A percentile compares a stretch with the other conserved stretches of the same genome.
Conservation (phyloP, 2,329 filamentous ascomycete genomes). For the Scolecobasidium constrictum region DNA sequence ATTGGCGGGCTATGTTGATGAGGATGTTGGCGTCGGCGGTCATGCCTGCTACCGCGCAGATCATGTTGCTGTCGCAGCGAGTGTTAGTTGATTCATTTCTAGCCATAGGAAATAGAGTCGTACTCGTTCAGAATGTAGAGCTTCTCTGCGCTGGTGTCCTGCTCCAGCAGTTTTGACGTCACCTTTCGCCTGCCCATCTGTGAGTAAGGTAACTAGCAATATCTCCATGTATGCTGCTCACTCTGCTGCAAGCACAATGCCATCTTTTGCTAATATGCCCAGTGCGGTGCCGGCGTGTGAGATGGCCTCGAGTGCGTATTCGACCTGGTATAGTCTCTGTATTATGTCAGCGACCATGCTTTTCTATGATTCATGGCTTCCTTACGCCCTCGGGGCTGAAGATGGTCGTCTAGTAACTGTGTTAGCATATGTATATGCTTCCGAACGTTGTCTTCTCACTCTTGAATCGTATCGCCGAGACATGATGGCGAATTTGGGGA, state of each 20-base stretch:
- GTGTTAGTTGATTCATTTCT: conserved; percentile 1
- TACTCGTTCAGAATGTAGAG: conserved; percentile 99
- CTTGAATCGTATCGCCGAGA: conserved; percentile 96
- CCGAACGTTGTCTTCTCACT: conserved; percentile 40
- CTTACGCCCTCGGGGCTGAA: conserved; percentile 98
- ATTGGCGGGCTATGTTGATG: conserved; percentile 98
- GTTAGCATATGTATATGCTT: conserved; percentile 10
- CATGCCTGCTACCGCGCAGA: conserved; percentile 98
- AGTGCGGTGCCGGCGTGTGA: conserved; percentile 96
- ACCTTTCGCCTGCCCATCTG: no score
- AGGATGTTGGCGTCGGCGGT: conserved; percentile 99
- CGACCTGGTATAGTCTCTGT: conserved; percentile 97
- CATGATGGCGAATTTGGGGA: conserved; percentile 45
- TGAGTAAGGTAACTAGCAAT: no score
- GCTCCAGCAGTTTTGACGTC: conserved; percentile 96
- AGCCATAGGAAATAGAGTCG: conserved; percentile 20
- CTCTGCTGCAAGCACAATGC: conserved; percentile 95
- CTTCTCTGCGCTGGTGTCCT: conserved; percentile 99
- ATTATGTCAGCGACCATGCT: no score
- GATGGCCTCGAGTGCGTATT: conserved; percentile 98
- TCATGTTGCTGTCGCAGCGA: conserved; percentile 73
- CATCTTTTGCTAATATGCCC: conserved; percentile 94
- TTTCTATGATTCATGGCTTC: no score
- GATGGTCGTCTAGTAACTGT: conserved; percentile 72
- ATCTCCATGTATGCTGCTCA: no score